phyloP scores from a whole-genome alignment of 495 filamentous ascomycete genomes.

The Lasiosphaeria ovina region DNA sequence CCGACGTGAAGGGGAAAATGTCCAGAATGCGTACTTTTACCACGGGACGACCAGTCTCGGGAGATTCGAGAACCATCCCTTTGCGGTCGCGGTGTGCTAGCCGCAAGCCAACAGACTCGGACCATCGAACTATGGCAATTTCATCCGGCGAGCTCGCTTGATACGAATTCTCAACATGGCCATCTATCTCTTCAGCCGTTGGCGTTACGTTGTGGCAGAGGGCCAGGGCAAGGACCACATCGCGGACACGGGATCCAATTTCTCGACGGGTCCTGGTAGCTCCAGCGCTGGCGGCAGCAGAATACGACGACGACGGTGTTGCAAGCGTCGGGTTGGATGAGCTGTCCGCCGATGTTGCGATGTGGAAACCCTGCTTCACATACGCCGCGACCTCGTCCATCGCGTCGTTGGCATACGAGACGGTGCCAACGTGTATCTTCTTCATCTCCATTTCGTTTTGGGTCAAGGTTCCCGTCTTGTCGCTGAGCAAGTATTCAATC shows the following conservation, averaged over 20 bases:
- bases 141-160: slow-evolving; percentile 98
- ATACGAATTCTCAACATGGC: slow-evolving; percentile 75
- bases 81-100: slow-evolving; percentile 83
- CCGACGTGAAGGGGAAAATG: slow-evolving; percentile 95
- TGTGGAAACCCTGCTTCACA: slow-evolving; percentile 74
- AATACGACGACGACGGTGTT: slow-evolving; percentile 71
- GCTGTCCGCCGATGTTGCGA: slow-evolving; percentile 36
- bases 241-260: slow-evolving; percentile 87
- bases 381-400: slow-evolving; percentile 95
- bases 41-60: slow-evolving; percentile 70
- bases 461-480: slow-evolving; percentile 96
- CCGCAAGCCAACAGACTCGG: slow-evolving; percentile 86
- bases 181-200: slow-evolving; percentile 73
- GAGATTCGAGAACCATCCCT: slow-evolving; percentile 74
- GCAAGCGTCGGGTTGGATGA: slow-evolving; percentile 48
- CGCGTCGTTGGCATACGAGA: slow-evolving; percentile 95
- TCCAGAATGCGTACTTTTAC: slow-evolving; percentile 89
- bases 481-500: slow-evolving; percentile 93
- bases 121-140: slow-evolving; percentile 96
- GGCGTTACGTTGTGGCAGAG: slow-evolving; percentile 98
- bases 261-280: slow-evolving; percentile 83
- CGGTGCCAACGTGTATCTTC: slow-evolving; percentile 96
- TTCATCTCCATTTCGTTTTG: slow-evolving; percentile 99
- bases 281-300: slow-evolving; percentile 54
- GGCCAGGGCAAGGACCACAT: slow-evolving; percentile 86